Evolutionary conservation across 73 alveolate genomes (phyloP).

Genomic region (Durusdinium trenchii): DNA sequence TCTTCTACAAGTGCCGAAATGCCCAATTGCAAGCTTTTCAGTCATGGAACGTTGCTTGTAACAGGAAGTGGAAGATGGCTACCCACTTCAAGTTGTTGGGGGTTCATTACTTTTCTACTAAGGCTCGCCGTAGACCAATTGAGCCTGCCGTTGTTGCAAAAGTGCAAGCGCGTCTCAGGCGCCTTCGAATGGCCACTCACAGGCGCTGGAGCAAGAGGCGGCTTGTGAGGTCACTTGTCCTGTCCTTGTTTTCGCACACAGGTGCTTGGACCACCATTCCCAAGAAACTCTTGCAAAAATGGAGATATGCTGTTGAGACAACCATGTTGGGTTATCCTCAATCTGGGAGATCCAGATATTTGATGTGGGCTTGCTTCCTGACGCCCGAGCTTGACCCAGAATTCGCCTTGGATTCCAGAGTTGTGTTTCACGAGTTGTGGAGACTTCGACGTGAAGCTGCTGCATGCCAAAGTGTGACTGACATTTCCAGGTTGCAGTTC

Average conservation of each 20-base stretch:
- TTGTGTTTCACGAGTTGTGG: too few relatives aligned
- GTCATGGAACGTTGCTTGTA: neutral
- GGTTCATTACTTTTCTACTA: neutral
- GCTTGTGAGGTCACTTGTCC: slow-evolving; percentile 15
- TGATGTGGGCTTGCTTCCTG: too few relatives aligned
- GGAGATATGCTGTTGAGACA: slow-evolving; percentile 1
- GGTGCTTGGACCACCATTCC: slow-evolving; percentile 28
- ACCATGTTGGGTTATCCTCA: slow-evolving; percentile 21
- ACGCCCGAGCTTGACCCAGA: too few relatives aligned
- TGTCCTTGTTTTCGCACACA: slow-evolving; percentile 4
- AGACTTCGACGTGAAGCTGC: too few relatives aligned
- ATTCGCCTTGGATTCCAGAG: too few relatives aligned
- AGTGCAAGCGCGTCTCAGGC: neutral
- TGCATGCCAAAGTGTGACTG: too few relatives aligned
- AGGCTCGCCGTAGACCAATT: slow-evolving; percentile 27
- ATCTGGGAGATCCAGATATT: too few relatives aligned
- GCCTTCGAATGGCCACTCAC: slow-evolving; percentile 15
- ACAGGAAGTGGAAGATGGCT: neutral
- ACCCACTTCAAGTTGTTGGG: slow-evolving; percentile 3
- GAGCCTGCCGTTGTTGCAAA: neutral
- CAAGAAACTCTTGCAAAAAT: neutral
- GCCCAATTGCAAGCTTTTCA: neutral
- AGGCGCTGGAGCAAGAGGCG: neutral
- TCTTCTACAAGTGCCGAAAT: slow-evolving; percentile 29
- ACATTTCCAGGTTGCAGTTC: too few relatives aligned